A percentile compares a stretch with the other conserved stretches of the same genome.
Evolutionary conservation across 2,329 filamentous ascomycete genomes (phyloP).

Genomic region (Westerdykella sp.): DNA sequence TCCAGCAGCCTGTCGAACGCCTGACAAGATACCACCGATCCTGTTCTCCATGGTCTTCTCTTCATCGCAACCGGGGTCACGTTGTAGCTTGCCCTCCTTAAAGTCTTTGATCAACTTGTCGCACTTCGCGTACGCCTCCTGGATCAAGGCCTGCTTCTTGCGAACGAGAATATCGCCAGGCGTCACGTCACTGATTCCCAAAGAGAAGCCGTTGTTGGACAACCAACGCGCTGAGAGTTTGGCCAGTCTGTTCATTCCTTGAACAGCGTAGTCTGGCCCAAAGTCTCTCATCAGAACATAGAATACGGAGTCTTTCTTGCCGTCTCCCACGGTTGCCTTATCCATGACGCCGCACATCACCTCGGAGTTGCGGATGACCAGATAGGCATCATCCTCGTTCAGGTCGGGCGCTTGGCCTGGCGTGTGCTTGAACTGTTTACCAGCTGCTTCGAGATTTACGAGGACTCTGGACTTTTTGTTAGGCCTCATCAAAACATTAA

Average conservation of each 20-base stretch:
- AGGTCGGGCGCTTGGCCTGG: slow-evolving; percentile 67
- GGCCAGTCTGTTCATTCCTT: slow-evolving; percentile 88
- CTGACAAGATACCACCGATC: slow-evolving; percentile 85
- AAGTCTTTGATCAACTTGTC: slow-evolving; percentile 78
- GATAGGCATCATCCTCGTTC: slow-evolving; percentile 69
- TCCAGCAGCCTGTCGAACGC: slow-evolving; percentile 86
- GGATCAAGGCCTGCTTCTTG: slow-evolving; percentile 70
- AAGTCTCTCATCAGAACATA: slow-evolving; percentile 95
- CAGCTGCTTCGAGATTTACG: slow-evolving; percentile 90
- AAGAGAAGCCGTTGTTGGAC: slow-evolving; percentile 88
- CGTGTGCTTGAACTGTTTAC: slow-evolving; percentile 68
- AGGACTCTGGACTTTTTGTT: slow-evolving; percentile 76
- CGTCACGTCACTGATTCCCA: slow-evolving; percentile 91
- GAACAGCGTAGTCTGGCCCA: slow-evolving; percentile 79
- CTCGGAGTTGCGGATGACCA: slow-evolving; percentile 92
- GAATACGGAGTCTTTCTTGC: slow-evolving; percentile 97
- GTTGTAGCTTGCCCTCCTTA: slow-evolving; percentile 73
- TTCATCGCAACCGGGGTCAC: slow-evolving; percentile 82
- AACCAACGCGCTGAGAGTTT: slow-evolving; percentile 85
- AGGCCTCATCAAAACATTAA: slow-evolving; percentile 84
- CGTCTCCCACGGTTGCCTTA: slow-evolving; percentile 92
- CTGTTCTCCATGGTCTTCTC: slow-evolving; percentile 86
- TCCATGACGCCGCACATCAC: slow-evolving; percentile 98
- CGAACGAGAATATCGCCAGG: slow-evolving; percentile 65
- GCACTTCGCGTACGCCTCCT: slow-evolving; percentile 70